Evolutionary conservation across 257 asterid species (phyloP), one percentile per base, ranked within the genome.

Genomic region (Nemophila menziesii): DNA sequence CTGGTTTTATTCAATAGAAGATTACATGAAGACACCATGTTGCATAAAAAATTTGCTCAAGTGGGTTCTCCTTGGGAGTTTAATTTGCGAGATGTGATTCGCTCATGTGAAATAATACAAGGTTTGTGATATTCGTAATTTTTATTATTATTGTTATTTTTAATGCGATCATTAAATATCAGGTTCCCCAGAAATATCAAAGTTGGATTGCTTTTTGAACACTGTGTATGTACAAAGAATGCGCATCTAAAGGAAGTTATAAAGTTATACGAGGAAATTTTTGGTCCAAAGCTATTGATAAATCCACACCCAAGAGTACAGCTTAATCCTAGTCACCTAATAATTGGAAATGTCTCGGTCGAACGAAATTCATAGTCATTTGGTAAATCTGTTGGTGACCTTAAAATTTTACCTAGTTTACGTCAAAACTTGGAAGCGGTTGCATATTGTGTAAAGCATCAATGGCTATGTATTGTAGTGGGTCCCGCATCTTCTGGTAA

Each of bases 1-100:
- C 65, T 89, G 68, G 76, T 89, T 51, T 46, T 20, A 33, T 79
- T 89, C 48, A 89, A 89, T 66, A 81, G 75, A 63, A 72, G 72
- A 58, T 65, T 89, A 44, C 82, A 78, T 57, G 74, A 72, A 58
- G 94, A 89, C 23, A 84, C 76, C 13, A 84, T 89, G 98, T 14
- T 74, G 22, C 26, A 62, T 60, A 80, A 65, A 57, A 84, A 74
- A 42, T 89, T 89, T 46, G 96, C 79, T 57, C 94, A 74, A 61
- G 80, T 71, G 46, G 98, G 98, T 64, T 84, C 94, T 60, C 98
- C 98, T 17, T 89, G 98, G 98, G 98, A 89, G 74, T 89, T 89
- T 68, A 89, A 89, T 64, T 80, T 89, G 46, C 92, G 98, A 7
- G 98, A 89, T 57, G 92, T 89, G 63, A 65, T 70, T 23, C 98